phyloP scores from a whole-genome alignment of 352 stramenopile species.

The Pythium phragmiticola region DNA sequence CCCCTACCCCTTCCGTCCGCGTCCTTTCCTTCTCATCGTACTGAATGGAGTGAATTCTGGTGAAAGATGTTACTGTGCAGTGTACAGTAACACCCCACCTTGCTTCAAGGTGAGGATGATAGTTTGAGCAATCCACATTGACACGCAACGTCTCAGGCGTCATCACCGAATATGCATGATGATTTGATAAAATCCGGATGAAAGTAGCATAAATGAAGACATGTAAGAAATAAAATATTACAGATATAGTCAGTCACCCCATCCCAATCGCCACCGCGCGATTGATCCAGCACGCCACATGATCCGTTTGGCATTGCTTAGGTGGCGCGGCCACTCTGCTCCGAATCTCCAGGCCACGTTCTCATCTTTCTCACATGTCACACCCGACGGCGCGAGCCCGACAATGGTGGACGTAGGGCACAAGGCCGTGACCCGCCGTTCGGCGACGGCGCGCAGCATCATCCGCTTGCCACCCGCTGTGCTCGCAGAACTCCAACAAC shows the following conservation, averaged over 20 bases:
- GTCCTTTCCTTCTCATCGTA: slow-evolving; percentile 24
- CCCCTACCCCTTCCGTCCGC: slow-evolving; percentile 18
- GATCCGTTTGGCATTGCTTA: neutral
- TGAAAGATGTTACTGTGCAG: neutral
- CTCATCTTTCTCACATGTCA: slow-evolving; percentile 54
- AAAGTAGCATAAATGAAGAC: neutral
- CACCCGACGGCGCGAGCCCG: slow-evolving; percentile 36
- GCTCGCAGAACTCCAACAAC: slow-evolving; percentile 61
- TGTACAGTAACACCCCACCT: neutral
- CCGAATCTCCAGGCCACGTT: neutral
- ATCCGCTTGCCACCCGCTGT: slow-evolving; percentile 86
- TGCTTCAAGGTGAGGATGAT: slow-evolving; percentile 16
- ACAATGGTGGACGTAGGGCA: slow-evolving; percentile 91
- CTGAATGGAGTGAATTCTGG: slow-evolving; percentile 8
- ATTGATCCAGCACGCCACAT: neutral
- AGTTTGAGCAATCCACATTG: slow-evolving; percentile 15
- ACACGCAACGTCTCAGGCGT: slow-evolving; percentile 7
- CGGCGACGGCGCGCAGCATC: slow-evolving; percentile 78
- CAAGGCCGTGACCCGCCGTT: slow-evolving; percentile 83
- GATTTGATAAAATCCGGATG: slow-evolving; percentile 7
- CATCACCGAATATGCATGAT: neutral
- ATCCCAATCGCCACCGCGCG: neutral
- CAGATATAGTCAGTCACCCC: neutral
- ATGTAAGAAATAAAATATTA: neutral
- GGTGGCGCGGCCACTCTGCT: neutral